Base-by-base conservation (phyloP, 768 basidiomycete genomes). In the Calocera viscosa region DNA sequence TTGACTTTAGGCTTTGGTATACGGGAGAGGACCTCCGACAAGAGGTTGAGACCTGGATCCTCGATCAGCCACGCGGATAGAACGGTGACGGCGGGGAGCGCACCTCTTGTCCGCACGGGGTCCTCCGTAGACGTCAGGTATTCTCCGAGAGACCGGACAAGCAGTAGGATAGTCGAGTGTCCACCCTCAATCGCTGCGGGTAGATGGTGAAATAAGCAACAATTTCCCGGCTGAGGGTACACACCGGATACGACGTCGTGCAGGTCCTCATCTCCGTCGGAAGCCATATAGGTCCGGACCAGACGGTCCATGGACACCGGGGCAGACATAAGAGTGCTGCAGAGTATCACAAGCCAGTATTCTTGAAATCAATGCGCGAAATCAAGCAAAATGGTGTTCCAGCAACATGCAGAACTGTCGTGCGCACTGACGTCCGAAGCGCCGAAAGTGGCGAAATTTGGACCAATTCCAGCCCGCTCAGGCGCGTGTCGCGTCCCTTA, bases 61-160 rank as follows among this genome's bases (percentile, higher is more conserved):
- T 35, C 28, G 2, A 24, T 24, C 22, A 66, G 34, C 16, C 14
- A 68, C 17, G 63, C 26, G 28, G 43, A 26, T 1, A 24, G 17
- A 24, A 17, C n/a, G n/a, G 2, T 53, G 14, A 16, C 22, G 26
- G 24, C 11, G 49, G 64, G 63, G 63, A 49, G 41, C 72, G 53
- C 68, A 91, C 95, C 95, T 80, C 91, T 91, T 10, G 84, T 83
- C 32, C 95, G 82, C 12, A 88, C 75, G 2, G 80, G 78, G 71
- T 88, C 90, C 66, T 95, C 89, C 67, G 94, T 90, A 1, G 91
- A 86, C 0, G 91, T 94, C 16, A 99, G 79, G 72, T 89, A 93
- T 70, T 90, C 88, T 43, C 91, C 91, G 0, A 96, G 82, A 28
- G 86, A 85, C 73, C 91, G 93, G 38, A 98, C 91, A 24, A 98